Evolutionary conservation across 176 grass and related monocot species (phyloP).

Genomic region (Oryza meyeriana): DNA sequence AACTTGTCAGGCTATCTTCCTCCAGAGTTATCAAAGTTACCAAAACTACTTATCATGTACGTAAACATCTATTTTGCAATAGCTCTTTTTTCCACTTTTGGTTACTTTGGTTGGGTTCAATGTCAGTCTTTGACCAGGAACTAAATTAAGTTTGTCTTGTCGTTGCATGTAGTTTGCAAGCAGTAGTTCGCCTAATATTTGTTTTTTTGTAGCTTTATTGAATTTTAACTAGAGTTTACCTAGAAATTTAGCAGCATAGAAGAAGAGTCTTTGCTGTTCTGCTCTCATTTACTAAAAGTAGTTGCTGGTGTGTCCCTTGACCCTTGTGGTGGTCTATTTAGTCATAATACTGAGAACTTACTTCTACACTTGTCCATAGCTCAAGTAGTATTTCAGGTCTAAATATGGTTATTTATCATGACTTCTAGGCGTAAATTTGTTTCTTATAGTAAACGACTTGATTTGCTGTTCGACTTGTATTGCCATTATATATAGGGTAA

Average conservation of each 20-base stretch:
- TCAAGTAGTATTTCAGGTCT: constrained; percentile 1
- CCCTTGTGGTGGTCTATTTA: constrained; percentile 6
- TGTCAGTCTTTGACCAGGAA: constrained; percentile 13
- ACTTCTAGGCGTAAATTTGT: neutral
- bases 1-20: constrained; percentile 64
- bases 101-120: neutral
- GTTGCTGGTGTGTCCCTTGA: neutral
- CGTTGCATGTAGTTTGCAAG: neutral
- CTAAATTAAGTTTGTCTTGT: neutral
- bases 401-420: neutral
- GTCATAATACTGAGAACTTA: neutral
- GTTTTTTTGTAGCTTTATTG: constrained; percentile 11
- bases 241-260: neutral
- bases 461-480: neutral
- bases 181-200: neutral
- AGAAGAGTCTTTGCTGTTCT: neutral
- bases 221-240: neutral
- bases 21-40: constrained; percentile 48
- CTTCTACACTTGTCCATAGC: neutral
- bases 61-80: constrained; percentile 29
- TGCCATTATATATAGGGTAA: neutral
- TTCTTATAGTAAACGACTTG: neutral
- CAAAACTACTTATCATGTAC: constrained; percentile 62
- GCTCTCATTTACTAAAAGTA: constrained; percentile 16
- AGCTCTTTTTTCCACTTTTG: neutral